A percentile compares a stretch with the other conserved stretches of the same genome.
Conservation (phyloP, 1,284 basidiomycete genomes). For the Austroboletus novae-zelandiae region DNA sequence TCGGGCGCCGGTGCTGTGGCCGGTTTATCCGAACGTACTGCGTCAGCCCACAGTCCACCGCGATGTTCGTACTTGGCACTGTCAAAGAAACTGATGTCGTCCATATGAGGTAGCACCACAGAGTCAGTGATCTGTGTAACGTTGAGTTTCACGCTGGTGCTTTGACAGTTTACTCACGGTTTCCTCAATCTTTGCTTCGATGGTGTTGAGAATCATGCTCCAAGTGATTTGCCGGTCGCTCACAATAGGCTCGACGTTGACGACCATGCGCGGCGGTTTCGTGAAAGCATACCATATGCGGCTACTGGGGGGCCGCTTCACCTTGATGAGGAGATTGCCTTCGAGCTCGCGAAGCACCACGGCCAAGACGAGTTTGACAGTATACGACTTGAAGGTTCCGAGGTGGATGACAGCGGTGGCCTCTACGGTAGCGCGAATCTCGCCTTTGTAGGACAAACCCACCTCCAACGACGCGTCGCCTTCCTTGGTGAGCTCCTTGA, state of each 20-base stretch:
- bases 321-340: conserved; percentile 86
- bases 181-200: conserved; percentile 87
- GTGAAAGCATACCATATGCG: conserved; percentile 99
- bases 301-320: conserved; percentile 95
- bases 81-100: conserved; percentile 95
- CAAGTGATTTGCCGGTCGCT: conserved; percentile 91
- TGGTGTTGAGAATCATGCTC: conserved; percentile 87
- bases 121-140: conserved; percentile 79
- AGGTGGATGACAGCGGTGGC: conserved; percentile 86
- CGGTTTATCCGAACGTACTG: conserved; percentile 50
- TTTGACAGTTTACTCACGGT: conserved; percentile 60
- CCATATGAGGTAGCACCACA: conserved; percentile 95
- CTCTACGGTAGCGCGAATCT: conserved; percentile 85
- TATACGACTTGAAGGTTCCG: conserved; percentile 84
- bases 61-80: conserved; percentile 64
- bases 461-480: conserved; percentile 91
- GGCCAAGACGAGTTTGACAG: conserved; percentile 86
- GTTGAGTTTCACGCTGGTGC: conserved; percentile 4
- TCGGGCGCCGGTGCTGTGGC: conserved; percentile 11
- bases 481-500: conserved; percentile 91
- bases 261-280: conserved; percentile 83
- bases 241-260: conserved; percentile 91
- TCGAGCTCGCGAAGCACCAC: conserved; percentile 85
- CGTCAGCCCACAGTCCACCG: conserved; percentile 90
- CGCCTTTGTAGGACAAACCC: conserved; percentile 80